Evolutionary conservation across 768 basidiomycete species (phyloP).

Genomic region (Macrocybe gigantea): DNA sequence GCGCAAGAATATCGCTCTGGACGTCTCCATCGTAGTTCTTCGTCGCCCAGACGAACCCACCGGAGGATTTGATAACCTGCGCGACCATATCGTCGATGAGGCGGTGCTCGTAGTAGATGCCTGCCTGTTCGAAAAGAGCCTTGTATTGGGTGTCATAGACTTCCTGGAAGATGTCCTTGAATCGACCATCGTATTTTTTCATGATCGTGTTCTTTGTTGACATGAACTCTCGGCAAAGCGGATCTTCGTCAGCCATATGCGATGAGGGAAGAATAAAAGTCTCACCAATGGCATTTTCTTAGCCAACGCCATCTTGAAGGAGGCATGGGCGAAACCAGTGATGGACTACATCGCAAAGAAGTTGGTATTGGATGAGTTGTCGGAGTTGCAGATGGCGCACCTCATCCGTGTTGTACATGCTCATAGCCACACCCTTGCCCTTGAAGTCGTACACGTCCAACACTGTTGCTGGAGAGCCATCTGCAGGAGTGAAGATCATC

Average conservation of each 20-base stretch:
- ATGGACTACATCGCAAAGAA: constrained; percentile 55
- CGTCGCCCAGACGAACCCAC: constrained; percentile 79
- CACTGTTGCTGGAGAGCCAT: constrained; percentile 59
- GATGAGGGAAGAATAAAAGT: not conserved
- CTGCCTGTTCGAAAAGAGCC: constrained; percentile 56
- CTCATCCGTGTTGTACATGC: constrained; percentile 99
- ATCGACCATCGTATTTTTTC: constrained; percentile 97
- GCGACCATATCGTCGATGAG: constrained; percentile 99
- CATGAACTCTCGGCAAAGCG: constrained; percentile 62
- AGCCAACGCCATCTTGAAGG: constrained; percentile 90
- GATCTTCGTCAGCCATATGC: not conserved
- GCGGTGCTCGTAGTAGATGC: constrained; percentile 93
- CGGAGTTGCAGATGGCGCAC: constrained; percentile 26
- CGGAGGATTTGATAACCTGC: constrained; percentile 92
- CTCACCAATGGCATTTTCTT: constrained; percentile 76
- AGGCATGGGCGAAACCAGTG: constrained; percentile 91
- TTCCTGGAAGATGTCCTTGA: constrained; percentile 99
- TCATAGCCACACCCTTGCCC: constrained; percentile 87
- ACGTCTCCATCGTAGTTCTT: constrained; percentile 86
- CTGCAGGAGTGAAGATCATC: constrained; percentile 80
- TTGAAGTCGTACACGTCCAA: constrained; percentile 93
- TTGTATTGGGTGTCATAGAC: constrained; percentile 84
- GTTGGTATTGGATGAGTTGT: not conserved
- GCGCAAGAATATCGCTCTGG: constrained; percentile 91
- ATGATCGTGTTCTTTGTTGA: constrained; percentile 97